Evolutionary conservation across 345 rosid genomes (phyloP), one percentile per base, ranked within the genome.

Genomic region (Sonneratia alba): DNA sequence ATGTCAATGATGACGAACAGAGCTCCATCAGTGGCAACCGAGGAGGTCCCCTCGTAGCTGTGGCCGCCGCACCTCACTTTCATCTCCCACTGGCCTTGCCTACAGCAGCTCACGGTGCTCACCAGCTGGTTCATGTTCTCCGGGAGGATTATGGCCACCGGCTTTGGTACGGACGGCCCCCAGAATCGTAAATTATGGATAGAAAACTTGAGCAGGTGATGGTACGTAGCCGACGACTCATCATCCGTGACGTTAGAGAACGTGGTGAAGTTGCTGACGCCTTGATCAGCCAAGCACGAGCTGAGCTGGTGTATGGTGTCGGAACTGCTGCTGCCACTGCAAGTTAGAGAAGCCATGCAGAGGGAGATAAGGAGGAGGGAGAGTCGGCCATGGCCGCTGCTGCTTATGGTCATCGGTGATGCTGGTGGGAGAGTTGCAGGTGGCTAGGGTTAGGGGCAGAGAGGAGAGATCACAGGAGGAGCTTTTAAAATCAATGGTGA

Each of bases 21-120:
- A 69, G 77, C 64, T 42, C 83, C 78, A 36, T 80, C 77, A 13
- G 62, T 19, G 2, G 82, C 75, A 7, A 83, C 80, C 9, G 75
- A 81, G 3, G 92, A 87, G 68, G 83, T 77, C 15, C 88, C 89
- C 62, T 88, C 92, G 19, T 85, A 83, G 76, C 85, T 83, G 68
- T 87, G 91, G 3, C 91, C 89, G 10, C 89, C 89, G 22, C 88
- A 80, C 48, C 92, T 74, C 19, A 83, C 82, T 70, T 87, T 78
- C 11, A 87, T 76, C 66, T 84, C 85, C 74, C 80, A 56, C 18
- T 49, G 53, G 6, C 70, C 76, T 15, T 61, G 70, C n/a, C 61
- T 71, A 19, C 82, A 81, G 37, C 89, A 84, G 16, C 65, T 0
- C n/a, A 87, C 73, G 57, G 79, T 64, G 24, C 73, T 72, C 13